Evolutionary conservation across 2,329 filamentous ascomycete species (phyloP), one percentile per base, ranked within the genome.

Genomic region (Aspergillus luchuensis): DNA sequence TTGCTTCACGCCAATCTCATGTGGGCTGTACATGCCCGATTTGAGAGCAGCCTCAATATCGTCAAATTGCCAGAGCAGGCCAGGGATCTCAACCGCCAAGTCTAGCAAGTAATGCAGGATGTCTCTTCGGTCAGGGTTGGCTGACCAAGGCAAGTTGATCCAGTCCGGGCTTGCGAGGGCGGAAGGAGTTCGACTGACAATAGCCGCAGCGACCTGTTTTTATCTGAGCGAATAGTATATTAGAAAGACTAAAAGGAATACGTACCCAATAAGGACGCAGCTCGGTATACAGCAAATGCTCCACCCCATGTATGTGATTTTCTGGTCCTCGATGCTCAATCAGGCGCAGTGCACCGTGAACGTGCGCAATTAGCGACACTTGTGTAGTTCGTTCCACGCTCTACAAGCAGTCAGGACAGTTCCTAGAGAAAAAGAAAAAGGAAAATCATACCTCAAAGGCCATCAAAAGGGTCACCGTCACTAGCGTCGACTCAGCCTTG

Each of bases 81-180:
- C 70, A 0, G 76, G 74, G 2, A 78, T 67, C 10, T 76, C 73
- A 7, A 72, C 69, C 4, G 72, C 74, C 15, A 77, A 62, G 55
- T 78, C 76, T 4, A 77, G 62, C 0, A 78, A 62, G 59, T 76
- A 69, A 51, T 78, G 74, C 11, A 77, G 55, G 19, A 76, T 71
- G 49, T 78, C 74, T 60, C 76, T 78, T 3, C 60, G 64, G 11
- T 70, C 75, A 6, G 75, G 76, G 2, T 69, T 71, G 25, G 71
- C 69, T 28, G 74, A 74, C 75, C 76, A 78, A 0, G 76, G 76
- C 15, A 78, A 64, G 7, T 69, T 75, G 53, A 76, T 78, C 76
- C 76, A 78, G 38, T 76, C 74, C 45, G 76, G 69, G 10, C 59
- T 64, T 4, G 74, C 71, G 10, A 78, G 69, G 55, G 77, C 78